These are phyloP conservation scores for Suhomyces sp. DNA, from an alignment of 805 yeast species.

Conservation along the genomic window DNA sequence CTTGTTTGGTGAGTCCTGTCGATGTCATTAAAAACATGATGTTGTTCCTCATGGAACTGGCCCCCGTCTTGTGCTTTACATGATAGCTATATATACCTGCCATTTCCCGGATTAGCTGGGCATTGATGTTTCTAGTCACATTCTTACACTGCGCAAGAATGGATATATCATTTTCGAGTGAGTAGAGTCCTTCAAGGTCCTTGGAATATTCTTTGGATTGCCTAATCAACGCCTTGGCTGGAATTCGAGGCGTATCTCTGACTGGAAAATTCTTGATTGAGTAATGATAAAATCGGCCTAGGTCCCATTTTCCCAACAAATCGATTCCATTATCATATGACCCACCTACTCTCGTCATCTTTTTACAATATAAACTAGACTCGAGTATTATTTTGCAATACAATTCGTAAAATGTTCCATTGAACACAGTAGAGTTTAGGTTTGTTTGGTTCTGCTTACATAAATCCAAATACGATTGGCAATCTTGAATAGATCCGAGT, in stretches of 20 bases:
- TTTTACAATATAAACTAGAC: conserved; percentile 32
- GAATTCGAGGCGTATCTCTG: not conserved
- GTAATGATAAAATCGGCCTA: conserved; percentile 19
- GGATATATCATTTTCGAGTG: conserved; percentile 30
- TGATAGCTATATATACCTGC: conserved; percentile 49
- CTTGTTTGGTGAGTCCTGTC: conserved; percentile 46
- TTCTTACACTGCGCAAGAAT: conserved; percentile 58
- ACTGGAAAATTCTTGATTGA: not conserved
- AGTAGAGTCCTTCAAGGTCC: conserved; percentile 8
- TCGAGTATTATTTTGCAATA: conserved; percentile 39
- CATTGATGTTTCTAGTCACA: conserved; percentile 41
- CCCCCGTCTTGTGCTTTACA: conserved; percentile 18
- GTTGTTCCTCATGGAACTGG: conserved; percentile 10
- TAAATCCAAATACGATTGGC: conserved; percentile 27
- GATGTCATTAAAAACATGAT: conserved; percentile 48
- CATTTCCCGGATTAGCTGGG: conserved; percentile 50
- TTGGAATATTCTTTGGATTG: conserved; percentile 4
- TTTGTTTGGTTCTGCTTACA: conserved; percentile 22
- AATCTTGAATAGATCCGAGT: conserved; percentile 16
- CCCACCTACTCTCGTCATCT: conserved; percentile 50
- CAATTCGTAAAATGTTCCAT: conserved; percentile 57
- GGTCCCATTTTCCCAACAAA: conserved; percentile 51
- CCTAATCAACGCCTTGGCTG: conserved; percentile 3
- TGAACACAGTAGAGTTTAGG: conserved; percentile 42
- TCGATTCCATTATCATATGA: conserved; percentile 58